phyloP scores from a whole-genome alignment of 768 basidiomycete species.

The Termitomyces sp. region DNA sequence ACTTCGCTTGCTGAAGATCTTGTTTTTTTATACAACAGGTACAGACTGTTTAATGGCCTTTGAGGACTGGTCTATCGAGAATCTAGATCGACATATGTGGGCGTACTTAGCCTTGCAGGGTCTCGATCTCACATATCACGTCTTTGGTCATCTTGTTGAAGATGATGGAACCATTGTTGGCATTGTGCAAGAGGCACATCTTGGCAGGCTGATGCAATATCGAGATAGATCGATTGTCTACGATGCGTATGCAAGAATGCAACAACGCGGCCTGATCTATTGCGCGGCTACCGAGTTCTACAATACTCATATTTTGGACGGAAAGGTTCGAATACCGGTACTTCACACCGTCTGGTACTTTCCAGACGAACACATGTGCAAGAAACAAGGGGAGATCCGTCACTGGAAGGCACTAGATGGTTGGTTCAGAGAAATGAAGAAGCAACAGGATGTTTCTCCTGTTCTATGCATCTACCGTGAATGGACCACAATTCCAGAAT shows the following conservation, averaged over 20 bases:
- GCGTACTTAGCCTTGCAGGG: constrained; percentile 22
- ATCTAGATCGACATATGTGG: constrained; percentile 25
- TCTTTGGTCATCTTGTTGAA: constrained; percentile 28
- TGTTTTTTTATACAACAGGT: not conserved
- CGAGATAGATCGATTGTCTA: constrained; percentile 26
- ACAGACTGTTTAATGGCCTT: constrained; percentile 28
- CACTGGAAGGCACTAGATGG: constrained; percentile 23
- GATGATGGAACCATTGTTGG: constrained; percentile 26
- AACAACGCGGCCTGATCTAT: constrained; percentile 22
- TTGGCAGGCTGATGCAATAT: constrained; percentile 22
- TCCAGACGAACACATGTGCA: constrained; percentile 15
- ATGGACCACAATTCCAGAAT: constrained; percentile 2
- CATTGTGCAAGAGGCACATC: constrained; percentile 29
- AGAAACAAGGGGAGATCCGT: constrained; percentile 14
- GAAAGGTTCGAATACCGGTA: constrained; percentile 28
- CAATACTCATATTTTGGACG: constrained; percentile 26
- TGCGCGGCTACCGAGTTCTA: constrained; percentile 11
- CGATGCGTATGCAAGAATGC: constrained; percentile 22
- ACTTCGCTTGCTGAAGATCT: not conserved
- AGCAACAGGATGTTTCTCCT: not conserved
- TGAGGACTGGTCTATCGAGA: constrained; percentile 17
- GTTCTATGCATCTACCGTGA: constrained; percentile 2
- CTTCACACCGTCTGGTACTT: constrained; percentile 16
- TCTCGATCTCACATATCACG: constrained; percentile 29
- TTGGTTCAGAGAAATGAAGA: constrained; percentile 20